These are phyloP conservation scores for Colletotrichum kahawae DNA, from an alignment of 2,329 filamentous ascomycete genomes.

Conservation along the genomic window DNA sequence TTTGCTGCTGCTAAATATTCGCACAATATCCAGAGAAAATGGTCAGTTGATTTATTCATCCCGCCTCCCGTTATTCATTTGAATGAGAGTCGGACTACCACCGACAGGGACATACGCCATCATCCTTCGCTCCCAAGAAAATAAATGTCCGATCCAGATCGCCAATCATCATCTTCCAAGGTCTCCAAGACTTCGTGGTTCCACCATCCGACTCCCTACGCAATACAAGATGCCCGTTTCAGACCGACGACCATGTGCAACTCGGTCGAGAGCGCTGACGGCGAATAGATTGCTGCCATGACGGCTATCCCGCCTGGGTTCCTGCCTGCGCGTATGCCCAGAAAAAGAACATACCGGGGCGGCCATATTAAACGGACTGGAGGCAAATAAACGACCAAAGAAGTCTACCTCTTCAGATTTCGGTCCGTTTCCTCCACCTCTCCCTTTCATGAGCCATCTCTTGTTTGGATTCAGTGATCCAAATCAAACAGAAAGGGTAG, in stretches of 20 bases:
- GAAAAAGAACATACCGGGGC: background rate
- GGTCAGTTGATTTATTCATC: background rate
- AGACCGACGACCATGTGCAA: background rate
- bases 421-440: background rate
- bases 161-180: background rate
- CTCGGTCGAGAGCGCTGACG: background rate
- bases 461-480: background rate
- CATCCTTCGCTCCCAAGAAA: background rate
- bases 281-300: background rate
- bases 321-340: background rate
- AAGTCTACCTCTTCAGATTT: background rate
- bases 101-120: background rate
- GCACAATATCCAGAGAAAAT: background rate
- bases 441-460: background rate
- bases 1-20: background rate
- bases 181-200: background rate
- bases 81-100: background rate
- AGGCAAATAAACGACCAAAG: background rate
- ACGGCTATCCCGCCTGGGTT: background rate
- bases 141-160: background rate
- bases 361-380: background rate
- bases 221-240: slow-evolving; percentile 4
- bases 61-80: background rate
- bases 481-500: background rate
- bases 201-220: background rate